Evolutionary conservation across 108 stramenopile genomes (phyloP).

Genomic region (Bacterosira constricta): DNA sequence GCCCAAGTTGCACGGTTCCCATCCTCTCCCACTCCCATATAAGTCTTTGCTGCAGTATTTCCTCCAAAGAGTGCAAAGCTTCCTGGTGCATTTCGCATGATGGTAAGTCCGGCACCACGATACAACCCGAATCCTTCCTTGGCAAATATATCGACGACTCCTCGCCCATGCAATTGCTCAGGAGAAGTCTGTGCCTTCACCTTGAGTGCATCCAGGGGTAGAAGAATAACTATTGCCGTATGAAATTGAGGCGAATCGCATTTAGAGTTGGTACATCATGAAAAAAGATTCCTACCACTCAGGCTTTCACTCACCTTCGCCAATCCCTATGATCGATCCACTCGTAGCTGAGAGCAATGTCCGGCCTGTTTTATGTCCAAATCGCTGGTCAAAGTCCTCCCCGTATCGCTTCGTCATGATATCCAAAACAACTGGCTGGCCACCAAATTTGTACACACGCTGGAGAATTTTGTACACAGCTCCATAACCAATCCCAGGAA

Average conservation of each 20-base stretch:
- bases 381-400: constrained; percentile 50
- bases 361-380: constrained; percentile 69
- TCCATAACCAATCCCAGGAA: constrained; percentile 81
- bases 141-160: constrained; percentile 63
- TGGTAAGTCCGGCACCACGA: constrained; percentile 79
- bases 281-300: not conserved
- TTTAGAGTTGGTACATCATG: not conserved
- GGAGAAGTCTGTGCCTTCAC: constrained; percentile 85
- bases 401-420: constrained; percentile 59
- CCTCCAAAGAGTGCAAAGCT: constrained; percentile 83
- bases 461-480: constrained; percentile 85
- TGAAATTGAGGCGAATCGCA: not conserved
- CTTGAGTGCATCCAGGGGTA: constrained; percentile 82
- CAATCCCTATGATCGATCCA: constrained; percentile 77
- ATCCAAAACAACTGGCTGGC: constrained; percentile 73
- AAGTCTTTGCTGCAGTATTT: constrained; percentile 58
- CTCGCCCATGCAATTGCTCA: constrained; percentile 64
- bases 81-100: constrained; percentile 79
- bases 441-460: constrained; percentile 82
- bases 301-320: constrained; percentile 46
- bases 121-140: constrained; percentile 65
- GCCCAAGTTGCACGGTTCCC: constrained; percentile 55
- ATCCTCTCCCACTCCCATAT: constrained; percentile 58
- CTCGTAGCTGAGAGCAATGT: constrained; percentile 65
- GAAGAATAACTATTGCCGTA: constrained; percentile 49